Percentiles rank a stretch among this genome's conserved stretches.
phyloP scores from a whole-genome alignment of 192 early-diverging fungal species.

The Entomortierella lignicola region DNA sequence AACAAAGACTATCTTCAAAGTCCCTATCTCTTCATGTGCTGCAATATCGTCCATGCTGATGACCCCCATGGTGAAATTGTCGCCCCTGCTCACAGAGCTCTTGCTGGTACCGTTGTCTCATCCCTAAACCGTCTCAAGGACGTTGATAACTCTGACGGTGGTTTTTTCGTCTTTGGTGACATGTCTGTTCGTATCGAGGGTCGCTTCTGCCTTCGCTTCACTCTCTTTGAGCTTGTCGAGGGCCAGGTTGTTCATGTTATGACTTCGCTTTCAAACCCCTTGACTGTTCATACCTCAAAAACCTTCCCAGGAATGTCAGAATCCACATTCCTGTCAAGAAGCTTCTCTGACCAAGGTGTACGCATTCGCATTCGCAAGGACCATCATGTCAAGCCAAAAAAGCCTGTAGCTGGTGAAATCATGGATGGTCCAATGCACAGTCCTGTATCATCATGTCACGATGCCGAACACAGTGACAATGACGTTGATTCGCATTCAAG shows the following conservation, averaged over 20 bases:
- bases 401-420: slow-evolving; percentile 10
- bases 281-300: slow-evolving; percentile 87
- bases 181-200: slow-evolving; percentile 90
- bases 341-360: slow-evolving; percentile 95
- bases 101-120: slow-evolving; percentile 90
- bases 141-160: slow-evolving; percentile 86
- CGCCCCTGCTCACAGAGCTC: slow-evolving; percentile 77
- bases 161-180: slow-evolving; percentile 96
- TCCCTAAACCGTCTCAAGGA: slow-evolving; percentile 89
- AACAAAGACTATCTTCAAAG: slow-evolving; percentile 68
- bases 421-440: slow-evolving; percentile 34
- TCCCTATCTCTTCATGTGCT: slow-evolving; percentile 96
- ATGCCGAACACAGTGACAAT: slow-evolving; percentile 45
- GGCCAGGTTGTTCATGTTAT: slow-evolving; percentile 66
- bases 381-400: slow-evolving; percentile 57
- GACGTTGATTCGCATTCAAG: slow-evolving; percentile 10
- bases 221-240: slow-evolving; percentile 89
- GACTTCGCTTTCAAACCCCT: slow-evolving; percentile 77
- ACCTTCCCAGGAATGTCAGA: slow-evolving; percentile 94
- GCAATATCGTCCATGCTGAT: slow-evolving; percentile 78
- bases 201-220: slow-evolving; percentile 79
- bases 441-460: slow-evolving; percentile 36
- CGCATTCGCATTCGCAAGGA: slow-evolving; percentile 96
- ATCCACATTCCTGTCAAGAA: slow-evolving; percentile 86
- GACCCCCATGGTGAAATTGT: slow-evolving; percentile 75